phyloP scores from a whole-genome alignment of 495 filamentous ascomycete genomes.

The Tuber borchii region DNA sequence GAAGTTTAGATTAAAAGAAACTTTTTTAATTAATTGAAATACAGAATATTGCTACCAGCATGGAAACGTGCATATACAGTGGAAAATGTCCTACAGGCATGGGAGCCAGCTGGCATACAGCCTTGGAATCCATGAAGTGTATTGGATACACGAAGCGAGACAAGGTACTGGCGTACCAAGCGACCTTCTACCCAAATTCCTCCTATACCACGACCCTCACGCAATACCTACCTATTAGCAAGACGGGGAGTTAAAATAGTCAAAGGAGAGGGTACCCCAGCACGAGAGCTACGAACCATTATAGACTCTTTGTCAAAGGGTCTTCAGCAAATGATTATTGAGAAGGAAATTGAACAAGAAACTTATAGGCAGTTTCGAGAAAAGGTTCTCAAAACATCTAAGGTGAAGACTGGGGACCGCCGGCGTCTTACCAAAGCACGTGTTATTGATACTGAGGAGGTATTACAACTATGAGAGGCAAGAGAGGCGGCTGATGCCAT shows the following conservation, averaged over 20 bases:
- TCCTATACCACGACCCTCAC: background rate
- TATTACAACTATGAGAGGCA: constrained; percentile 8
- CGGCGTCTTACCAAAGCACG: too few species aligned
- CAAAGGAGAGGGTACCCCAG: background rate
- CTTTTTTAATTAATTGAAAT: background rate
- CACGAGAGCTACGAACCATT: constrained; percentile 9
- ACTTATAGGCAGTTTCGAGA: too few species aligned
- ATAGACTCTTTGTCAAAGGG: too few species aligned
- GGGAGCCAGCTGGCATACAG: constrained; percentile 4
- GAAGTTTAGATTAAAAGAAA: background rate
- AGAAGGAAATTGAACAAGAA: too few species aligned
- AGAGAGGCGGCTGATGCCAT: constrained; percentile 14
- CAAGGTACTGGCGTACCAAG: background rate
- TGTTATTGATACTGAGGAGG: constrained; percentile 21
- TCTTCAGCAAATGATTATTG: too few species aligned
- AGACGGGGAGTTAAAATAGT: background rate
- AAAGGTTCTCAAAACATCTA: too few species aligned
- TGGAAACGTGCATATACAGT: background rate
- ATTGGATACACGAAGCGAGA: background rate
- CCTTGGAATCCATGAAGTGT: constrained; percentile 8
- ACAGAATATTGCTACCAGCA: constrained; percentile 8
- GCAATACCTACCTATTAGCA: background rate
- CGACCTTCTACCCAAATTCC: background rate
- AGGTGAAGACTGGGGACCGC: too few species aligned
- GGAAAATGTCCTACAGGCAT: too few species aligned